Conservation (phyloP, 306 rosid species). For the Delonix regia region DNA sequence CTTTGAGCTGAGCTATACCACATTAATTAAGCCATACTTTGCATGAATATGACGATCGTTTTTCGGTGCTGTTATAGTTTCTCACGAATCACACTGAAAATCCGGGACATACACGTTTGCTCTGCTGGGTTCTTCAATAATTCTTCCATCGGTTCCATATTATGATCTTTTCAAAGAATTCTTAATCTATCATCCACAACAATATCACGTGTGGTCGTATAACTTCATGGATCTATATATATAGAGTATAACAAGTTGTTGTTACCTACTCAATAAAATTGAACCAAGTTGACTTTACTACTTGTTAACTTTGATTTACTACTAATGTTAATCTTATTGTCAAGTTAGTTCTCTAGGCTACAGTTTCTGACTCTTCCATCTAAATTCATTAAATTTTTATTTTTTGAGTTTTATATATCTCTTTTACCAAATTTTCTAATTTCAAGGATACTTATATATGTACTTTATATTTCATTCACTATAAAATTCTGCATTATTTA, state of each 20-base stretch:
- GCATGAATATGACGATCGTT: background rate
- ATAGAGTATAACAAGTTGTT: background rate
- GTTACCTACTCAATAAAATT: background rate
- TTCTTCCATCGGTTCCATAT: no score
- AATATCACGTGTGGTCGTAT: background rate
- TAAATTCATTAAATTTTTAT: background rate
- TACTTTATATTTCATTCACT: background rate
- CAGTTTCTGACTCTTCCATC: background rate
- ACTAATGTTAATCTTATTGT: background rate
- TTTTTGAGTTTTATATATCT: background rate
- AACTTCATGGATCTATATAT: no score
- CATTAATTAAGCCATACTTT: background rate
- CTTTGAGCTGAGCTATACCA: background rate
- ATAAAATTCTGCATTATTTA: no score
- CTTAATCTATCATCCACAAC: no score
- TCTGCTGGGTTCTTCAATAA: background rate
- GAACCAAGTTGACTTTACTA: background rate
- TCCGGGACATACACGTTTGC: background rate
- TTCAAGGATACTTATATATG: background rate
- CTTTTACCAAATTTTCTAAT: background rate
- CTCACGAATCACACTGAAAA: background rate
- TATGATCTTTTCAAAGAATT: no score
- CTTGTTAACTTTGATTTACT: background rate
- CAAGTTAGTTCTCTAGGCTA: background rate
- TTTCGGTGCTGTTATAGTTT: background rate